phyloP scores from a whole-genome alignment of 768 basidiomycete species.

The Russula ochroleuca region DNA sequence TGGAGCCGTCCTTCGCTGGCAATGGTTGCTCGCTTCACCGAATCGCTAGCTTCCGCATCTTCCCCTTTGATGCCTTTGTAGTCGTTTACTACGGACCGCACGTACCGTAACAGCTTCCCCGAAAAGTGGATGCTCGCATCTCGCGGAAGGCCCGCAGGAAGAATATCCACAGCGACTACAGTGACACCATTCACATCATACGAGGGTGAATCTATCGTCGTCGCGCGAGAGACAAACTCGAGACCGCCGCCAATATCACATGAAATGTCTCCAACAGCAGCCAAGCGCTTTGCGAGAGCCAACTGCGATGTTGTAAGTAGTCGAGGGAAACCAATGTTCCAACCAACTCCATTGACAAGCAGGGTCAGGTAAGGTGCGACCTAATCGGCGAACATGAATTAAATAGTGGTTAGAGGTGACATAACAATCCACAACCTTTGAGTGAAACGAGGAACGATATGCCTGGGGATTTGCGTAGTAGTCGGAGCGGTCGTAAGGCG shows the following conservation, averaged over 20 bases:
- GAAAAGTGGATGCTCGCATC: conserved; percentile 83
- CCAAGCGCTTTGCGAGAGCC: conserved; percentile 45
- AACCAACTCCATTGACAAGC: conserved; percentile 82
- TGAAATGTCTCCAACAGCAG: conserved; percentile 80
- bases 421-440: conserved; percentile 44
- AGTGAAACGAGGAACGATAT: conserved; percentile 65
- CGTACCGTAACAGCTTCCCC: conserved; percentile 57
- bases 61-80: conserved; percentile 33
- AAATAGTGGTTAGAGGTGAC: not conserved
- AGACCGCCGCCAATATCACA: conserved; percentile 91
- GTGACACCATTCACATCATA: conserved; percentile 62
- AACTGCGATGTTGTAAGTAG: conserved; percentile 70
- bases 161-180: conserved; percentile 88
- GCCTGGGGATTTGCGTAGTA: conserved; percentile 70
- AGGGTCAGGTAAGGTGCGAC: conserved; percentile 83
- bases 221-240: conserved; percentile 71
- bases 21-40: conserved; percentile 69
- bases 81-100: conserved; percentile 50
- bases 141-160: conserved; percentile 77
- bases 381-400: conserved; percentile 37
- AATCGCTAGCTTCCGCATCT: conserved; percentile 36
- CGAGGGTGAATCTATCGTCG: conserved; percentile 75
- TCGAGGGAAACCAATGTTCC: conserved; percentile 73
- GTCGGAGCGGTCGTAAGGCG: conserved; percentile 53
- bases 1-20: conserved; percentile 54